Conservation (phyloP, 352 stramenopile genomes). For the Phytopythium boreale region DNA sequence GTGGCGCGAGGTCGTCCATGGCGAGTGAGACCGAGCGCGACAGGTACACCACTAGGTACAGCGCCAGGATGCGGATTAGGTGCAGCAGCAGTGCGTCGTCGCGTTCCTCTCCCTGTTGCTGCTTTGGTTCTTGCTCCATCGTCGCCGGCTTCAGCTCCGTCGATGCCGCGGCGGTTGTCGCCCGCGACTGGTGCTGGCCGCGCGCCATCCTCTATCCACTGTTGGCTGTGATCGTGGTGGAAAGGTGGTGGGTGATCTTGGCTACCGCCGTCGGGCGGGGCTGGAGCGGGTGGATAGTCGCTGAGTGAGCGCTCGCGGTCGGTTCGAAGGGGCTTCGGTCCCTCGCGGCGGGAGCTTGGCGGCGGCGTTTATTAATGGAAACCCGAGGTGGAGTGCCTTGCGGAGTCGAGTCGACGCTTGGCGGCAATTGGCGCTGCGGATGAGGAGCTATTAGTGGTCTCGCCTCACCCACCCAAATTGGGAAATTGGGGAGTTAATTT, state of each 20-base stretch:
- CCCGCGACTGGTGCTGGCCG: not conserved
- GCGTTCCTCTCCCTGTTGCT: not conserved
- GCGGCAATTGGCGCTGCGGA: not conserved
- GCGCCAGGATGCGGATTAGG: conserved; percentile 54
- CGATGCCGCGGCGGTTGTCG: not conserved
- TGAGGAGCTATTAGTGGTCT: conserved; percentile 1
- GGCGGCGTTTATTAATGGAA: conserved; percentile 8
- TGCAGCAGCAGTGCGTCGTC: conserved; percentile 47
- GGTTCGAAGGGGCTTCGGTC: not conserved
- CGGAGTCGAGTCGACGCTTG: not conserved
- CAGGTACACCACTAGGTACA: conserved; percentile 61
- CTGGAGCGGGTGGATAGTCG: conserved; percentile 2
- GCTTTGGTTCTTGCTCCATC: not conserved
- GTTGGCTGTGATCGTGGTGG: too few species aligned
- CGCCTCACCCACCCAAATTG: conserved; percentile 3
- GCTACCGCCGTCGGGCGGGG: too few species aligned
- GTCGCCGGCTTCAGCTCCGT: not conserved
- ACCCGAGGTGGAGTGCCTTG: too few species aligned
- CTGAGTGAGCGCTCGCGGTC: not conserved
- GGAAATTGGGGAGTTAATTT: not conserved
- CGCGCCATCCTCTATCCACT: not conserved
- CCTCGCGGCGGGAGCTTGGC: too few species aligned
- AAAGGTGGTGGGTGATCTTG: too few species aligned
- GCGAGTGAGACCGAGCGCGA: conserved; percentile 29
- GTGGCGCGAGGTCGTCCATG: conserved; percentile 32